Base-by-base conservation (phyloP, 106 monocot genomes). In the Dioscorea zingiberensis region DNA sequence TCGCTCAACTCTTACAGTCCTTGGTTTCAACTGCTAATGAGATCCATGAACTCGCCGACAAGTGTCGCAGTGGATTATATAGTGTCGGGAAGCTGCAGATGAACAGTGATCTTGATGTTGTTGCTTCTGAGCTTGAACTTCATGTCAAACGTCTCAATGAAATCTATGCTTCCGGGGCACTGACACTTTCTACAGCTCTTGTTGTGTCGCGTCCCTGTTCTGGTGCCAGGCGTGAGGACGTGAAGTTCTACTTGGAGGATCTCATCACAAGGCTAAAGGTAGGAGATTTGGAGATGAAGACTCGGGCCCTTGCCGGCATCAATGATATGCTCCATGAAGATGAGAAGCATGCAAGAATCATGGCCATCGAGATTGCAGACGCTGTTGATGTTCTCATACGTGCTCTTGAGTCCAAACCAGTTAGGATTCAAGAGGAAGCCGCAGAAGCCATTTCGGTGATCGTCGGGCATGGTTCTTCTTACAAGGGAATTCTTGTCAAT, bases 61-160 rank as follows among this genome's bases (percentile, higher is more conserved):
- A 47, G 27, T 82, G 75, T 30, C 24, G 71, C 32, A 65, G 78
- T 8, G 81, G 72, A 15, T 59, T 66, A 15, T 85, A 64, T 66
- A 60, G 16, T 58, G 82, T 84, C 3, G 92, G 87, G 54, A 87
- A 78, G 74, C 87, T 92, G 23, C 81, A 74, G 25, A 59, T 92
- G 79, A 60, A 59, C 49, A 87, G 87, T 67, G 69, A 87, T 56
- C 79, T 92, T 51, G 74, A 87, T 69, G 48, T 71, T 21, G 47
- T 66, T 7, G 51, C 47, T 16, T 73, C 82, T 22, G 75, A 62
- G 62, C 47, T 92, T 21, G 92, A 80, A 7, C 59, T 77, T 32
- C 84, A 84, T 70, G 48, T 30, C 49, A 68, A 67, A 21, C 27
- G 62, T 22, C 59, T 87, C 3, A 45, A 62, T 46, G 81, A 71